These are phyloP conservation scores for Dalbergia cochinchinensis DNA, from an alignment of 306 rosid genomes.

Conservation along the genomic window DNA sequence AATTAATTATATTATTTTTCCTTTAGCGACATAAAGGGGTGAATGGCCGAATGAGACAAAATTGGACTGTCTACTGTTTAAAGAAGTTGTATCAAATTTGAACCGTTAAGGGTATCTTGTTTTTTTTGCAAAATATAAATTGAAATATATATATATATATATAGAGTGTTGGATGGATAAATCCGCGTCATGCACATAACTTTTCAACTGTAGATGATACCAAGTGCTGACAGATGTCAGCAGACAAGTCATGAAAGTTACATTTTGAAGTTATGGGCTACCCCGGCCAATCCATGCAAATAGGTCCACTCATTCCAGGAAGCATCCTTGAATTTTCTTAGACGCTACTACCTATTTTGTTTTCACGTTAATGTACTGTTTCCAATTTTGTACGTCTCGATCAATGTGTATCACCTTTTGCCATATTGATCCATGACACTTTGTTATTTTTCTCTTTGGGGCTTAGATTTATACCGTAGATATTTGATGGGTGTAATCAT, in stretches of 20 bases:
- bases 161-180: not conserved
- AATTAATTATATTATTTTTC: too few relatives aligned
- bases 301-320: conserved; percentile 37
- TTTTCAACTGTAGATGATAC: not conserved
- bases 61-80: not conserved
- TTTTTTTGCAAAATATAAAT: too few relatives aligned
- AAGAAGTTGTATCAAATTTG: not conserved
- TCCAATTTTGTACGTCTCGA: not conserved
- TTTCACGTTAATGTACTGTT: conserved; percentile 8
- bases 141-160: too few relatives aligned
- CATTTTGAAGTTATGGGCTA: not conserved
- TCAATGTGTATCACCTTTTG: not conserved
- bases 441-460: too few relatives aligned
- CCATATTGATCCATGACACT: too few relatives aligned
- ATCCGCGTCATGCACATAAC: not conserved
- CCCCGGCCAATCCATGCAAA: not conserved
- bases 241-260: not conserved
- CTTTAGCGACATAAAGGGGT: not conserved
- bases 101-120: not conserved
- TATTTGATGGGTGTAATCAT: too few relatives aligned
- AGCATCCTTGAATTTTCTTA: conserved; percentile 40
- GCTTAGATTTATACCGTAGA: too few relatives aligned
- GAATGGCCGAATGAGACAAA: not conserved
- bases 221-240: not conserved
- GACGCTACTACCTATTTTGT: conserved; percentile 16